Percentiles rank a stretch among this genome's conserved stretches.
Evolutionary conservation across 2,329 filamentous ascomycete genomes (phyloP).

Genomic region (Hypoxylon sp.): DNA sequence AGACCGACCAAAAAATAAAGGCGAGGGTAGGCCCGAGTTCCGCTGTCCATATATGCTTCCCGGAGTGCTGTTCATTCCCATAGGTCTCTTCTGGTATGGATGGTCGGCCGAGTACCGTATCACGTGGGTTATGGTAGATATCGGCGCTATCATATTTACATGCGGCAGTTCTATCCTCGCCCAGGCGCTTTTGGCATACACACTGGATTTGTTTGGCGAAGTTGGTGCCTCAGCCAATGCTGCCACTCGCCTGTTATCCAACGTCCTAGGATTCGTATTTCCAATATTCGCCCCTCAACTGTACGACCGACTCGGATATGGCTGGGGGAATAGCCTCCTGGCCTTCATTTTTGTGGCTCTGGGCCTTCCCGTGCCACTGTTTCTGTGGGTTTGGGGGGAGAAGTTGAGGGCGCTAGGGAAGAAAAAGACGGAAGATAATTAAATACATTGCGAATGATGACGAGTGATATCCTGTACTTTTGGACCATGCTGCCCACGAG

Average conservation of each 20-base stretch:
- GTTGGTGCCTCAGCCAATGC: conserved; percentile 61
- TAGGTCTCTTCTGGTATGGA: conserved; percentile 69
- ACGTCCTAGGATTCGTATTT: conserved; percentile 68
- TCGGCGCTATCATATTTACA: conserved; percentile 69
- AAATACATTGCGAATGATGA: not conserved
- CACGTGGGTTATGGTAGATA: conserved; percentile 71
- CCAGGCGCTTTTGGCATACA: conserved; percentile 68
- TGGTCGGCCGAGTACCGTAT: conserved; percentile 67
- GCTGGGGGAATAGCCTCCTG: conserved; percentile 60
- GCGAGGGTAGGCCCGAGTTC: conserved; percentile 60
- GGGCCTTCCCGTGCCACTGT: conserved; percentile 42
- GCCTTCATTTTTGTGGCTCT: conserved; percentile 57
- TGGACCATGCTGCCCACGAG: not conserved
- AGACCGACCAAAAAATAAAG: conserved; percentile 33
- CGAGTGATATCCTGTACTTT: not conserved
- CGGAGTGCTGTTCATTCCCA: conserved; percentile 64
- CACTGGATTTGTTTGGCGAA: conserved; percentile 64
- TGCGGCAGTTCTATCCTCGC: conserved; percentile 68
- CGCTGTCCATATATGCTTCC: conserved; percentile 68
- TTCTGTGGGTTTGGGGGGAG: conserved; percentile 49
- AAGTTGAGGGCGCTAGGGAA: conserved; percentile 43
- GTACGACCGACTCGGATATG: conserved; percentile 58
- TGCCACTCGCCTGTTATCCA: conserved; percentile 67
- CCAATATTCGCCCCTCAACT: conserved; percentile 67
- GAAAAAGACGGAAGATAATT: conserved; percentile 10